Percentiles rank a stretch among this genome's conserved stretches.
Conservation (phyloP, 1,139 yeast species). For the Geotrichum armillariae region DNA sequence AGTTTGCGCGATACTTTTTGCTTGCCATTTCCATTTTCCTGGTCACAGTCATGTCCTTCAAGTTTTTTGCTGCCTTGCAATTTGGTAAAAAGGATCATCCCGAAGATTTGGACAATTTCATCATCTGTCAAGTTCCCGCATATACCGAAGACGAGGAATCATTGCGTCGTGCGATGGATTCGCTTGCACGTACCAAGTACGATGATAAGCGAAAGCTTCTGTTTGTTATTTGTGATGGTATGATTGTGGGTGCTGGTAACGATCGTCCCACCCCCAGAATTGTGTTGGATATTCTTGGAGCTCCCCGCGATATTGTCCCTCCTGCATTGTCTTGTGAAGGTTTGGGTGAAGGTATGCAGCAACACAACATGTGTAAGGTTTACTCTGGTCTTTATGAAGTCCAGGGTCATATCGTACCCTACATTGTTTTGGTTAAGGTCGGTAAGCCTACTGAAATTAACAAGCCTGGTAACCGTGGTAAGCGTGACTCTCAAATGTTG, state of each 20-base stretch:
- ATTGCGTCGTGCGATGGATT: conserved; percentile 45
- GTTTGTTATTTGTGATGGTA: conserved; percentile 45
- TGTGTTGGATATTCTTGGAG: conserved; percentile 45
- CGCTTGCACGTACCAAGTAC: conserved; percentile 42
- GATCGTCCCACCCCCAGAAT: conserved; percentile 46
- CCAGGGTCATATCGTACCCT: conserved; percentile 47
- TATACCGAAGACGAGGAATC: conserved; percentile 47
- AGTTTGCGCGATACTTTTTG: conserved; percentile 45
- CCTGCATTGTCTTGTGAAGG: conserved; percentile 43
- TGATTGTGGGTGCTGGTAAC: conserved; percentile 47
- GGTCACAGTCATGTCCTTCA: conserved; percentile 39
- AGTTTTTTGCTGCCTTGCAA: conserved; percentile 45
- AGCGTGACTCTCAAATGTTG: conserved; percentile 46
- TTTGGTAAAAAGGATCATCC: conserved; percentile 39
- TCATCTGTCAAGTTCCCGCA: conserved; percentile 46
- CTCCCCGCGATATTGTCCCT: conserved; percentile 42
- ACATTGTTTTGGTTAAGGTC: conserved; percentile 44
- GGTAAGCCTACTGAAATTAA: conserved; percentile 45
- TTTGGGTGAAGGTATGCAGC: conserved; percentile 44
- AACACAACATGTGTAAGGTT: conserved; percentile 44
- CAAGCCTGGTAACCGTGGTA: conserved; percentile 47
- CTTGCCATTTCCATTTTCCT: conserved; percentile 43
- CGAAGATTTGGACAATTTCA: conserved; percentile 43
- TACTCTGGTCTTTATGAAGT: conserved; percentile 46
- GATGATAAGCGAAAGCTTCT: conserved; percentile 45